phyloP scores from a whole-genome alignment of 768 basidiomycete species.

The Phylloporus scabripes region DNA sequence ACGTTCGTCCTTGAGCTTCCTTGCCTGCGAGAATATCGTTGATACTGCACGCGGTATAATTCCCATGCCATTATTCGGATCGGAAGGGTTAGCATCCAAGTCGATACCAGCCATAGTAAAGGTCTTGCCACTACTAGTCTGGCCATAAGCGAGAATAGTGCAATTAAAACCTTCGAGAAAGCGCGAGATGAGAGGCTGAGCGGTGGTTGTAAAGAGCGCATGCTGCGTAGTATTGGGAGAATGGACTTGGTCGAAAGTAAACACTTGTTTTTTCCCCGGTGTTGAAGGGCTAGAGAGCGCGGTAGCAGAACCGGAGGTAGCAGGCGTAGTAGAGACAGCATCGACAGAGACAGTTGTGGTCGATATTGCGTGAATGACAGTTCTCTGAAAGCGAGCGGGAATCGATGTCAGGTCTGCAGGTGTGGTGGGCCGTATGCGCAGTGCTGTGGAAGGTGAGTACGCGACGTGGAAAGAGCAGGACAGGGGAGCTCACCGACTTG shows the following conservation, averaged over 20 bases:
- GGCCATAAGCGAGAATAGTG: slow-evolving; percentile 44
- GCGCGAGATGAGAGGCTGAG: slow-evolving; percentile 77
- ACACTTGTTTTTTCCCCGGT: slow-evolving; percentile 72
- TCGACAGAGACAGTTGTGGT: slow-evolving; percentile 82
- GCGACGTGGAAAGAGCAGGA: not conserved
- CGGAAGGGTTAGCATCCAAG: slow-evolving; percentile 80
- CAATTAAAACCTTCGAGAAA: slow-evolving; percentile 96
- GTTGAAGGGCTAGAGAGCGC: slow-evolving; percentile 43
- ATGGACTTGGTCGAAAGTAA: slow-evolving; percentile 94
- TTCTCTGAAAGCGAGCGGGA: slow-evolving; percentile 90
- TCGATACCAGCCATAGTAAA: slow-evolving; percentile 98
- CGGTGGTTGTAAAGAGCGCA: slow-evolving; percentile 79
- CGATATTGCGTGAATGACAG: slow-evolving; percentile 75
- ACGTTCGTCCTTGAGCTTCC: slow-evolving; percentile 72
- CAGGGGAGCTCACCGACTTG: slow-evolving; percentile 77
- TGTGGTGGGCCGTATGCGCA: slow-evolving; percentile 87
- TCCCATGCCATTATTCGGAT: slow-evolving; percentile 81
- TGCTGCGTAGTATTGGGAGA: slow-evolving; percentile 80
- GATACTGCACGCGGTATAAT: slow-evolving; percentile 94
- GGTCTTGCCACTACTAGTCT: slow-evolving; percentile 33
- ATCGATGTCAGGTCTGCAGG: slow-evolving; percentile 79
- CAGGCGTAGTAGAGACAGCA: slow-evolving; percentile 47
- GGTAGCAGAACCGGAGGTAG: slow-evolving; percentile 46
- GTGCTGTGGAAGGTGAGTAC: slow-evolving; percentile 43
- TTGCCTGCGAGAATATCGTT: slow-evolving; percentile 76